These are phyloP conservation scores for Leccinum subrobustum DNA, from an alignment of 1,284 basidiomycete genomes.

Conservation along the genomic window DNA sequence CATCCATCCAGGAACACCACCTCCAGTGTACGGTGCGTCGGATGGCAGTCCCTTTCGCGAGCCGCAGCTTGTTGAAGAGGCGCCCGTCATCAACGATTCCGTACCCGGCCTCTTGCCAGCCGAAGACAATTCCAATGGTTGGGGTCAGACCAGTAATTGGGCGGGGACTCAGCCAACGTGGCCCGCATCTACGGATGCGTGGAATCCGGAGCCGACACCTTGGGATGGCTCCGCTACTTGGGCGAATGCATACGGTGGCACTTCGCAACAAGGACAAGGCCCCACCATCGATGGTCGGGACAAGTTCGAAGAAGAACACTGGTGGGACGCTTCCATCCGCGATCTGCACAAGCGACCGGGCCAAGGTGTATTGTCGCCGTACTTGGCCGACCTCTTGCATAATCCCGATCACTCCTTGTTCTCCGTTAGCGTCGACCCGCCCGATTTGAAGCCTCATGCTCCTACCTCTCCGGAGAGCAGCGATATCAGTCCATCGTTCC, in stretches of 20 bases:
- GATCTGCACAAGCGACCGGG: slow-evolving; percentile 53
- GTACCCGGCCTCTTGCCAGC: slow-evolving; percentile 33
- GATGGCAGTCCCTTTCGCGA: slow-evolving; percentile 39
- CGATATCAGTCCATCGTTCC: slow-evolving; percentile 25
- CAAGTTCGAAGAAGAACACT: slow-evolving; percentile 55
- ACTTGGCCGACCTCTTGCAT: slow-evolving; percentile 63
- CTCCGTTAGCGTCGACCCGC: slow-evolving; percentile 50
- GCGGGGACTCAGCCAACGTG: slow-evolving; percentile 13
- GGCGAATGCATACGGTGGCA: slow-evolving; percentile 13
- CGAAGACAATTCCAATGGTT: slow-evolving; percentile 10
- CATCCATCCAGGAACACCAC: slow-evolving; percentile 25
- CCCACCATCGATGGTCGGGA: slow-evolving; percentile 55
- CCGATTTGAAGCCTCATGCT: slow-evolving; percentile 30
- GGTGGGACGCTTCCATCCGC: slow-evolving; percentile 60
- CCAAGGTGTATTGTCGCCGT: slow-evolving; percentile 63
- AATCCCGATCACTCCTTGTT: slow-evolving; percentile 68
- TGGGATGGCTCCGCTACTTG: slow-evolving; percentile 31
- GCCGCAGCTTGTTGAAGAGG: slow-evolving; percentile 45
- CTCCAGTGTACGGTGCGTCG: slow-evolving; percentile 28
- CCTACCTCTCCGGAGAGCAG: slow-evolving; percentile 21
- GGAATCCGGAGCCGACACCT: slow-evolving; percentile 22
- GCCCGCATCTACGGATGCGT: slow-evolving; percentile 16
- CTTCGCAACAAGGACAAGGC: slow-evolving; percentile 25
- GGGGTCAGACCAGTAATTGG: slow-evolving; percentile 24
- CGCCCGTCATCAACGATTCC: slow-evolving; percentile 28